Percentiles rank a stretch among this genome's conserved stretches.
Conservation (phyloP, 768 basidiomycete genomes). For the Macrocybe gigantea region DNA sequence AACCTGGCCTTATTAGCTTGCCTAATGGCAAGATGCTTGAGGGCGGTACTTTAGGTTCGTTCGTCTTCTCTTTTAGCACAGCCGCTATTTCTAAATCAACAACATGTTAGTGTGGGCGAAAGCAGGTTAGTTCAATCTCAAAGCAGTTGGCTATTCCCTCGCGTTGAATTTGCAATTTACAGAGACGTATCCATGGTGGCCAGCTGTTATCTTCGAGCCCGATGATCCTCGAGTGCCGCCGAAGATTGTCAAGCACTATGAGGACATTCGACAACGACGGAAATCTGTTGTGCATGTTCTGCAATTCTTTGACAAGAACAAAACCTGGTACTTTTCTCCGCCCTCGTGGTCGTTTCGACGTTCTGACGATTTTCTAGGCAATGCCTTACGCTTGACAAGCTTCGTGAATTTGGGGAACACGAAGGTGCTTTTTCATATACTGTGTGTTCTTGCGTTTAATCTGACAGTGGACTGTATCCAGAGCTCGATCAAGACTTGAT, state of each 20-base stretch:
- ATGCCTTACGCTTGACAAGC: conserved; percentile 47
- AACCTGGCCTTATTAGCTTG: neutral
- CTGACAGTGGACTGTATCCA: conserved; percentile 19
- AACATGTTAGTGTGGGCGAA: conserved; percentile 74
- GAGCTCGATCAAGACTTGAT: conserved; percentile 64
- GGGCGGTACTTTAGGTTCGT: conserved; percentile 6
- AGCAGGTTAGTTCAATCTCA: conserved; percentile 38
- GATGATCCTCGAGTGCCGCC: conserved; percentile 53
- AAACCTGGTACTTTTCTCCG: conserved; percentile 47
- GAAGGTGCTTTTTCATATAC: conserved; percentile 40
- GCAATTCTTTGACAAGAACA: conserved; percentile 70
- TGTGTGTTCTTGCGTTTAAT: neutral
- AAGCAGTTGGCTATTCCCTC: neutral
- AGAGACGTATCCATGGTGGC: conserved; percentile 87
- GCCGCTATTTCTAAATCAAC: conserved; percentile 44
- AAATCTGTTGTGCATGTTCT: conserved; percentile 53
- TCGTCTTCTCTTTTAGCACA: conserved; percentile 35
- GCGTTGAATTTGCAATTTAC: conserved; percentile 4
- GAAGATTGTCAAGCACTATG: conserved; percentile 23
- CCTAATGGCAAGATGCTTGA: conserved; percentile 6
- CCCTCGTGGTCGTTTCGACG: neutral
- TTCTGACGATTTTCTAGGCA: conserved; percentile 37
- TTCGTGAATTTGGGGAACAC: conserved; percentile 68
- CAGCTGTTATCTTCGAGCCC: conserved; percentile 68
- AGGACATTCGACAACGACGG: conserved; percentile 26